Evolutionary conservation across 352 stramenopile genomes (phyloP).

Genomic region (Blastocystis sp.): DNA sequence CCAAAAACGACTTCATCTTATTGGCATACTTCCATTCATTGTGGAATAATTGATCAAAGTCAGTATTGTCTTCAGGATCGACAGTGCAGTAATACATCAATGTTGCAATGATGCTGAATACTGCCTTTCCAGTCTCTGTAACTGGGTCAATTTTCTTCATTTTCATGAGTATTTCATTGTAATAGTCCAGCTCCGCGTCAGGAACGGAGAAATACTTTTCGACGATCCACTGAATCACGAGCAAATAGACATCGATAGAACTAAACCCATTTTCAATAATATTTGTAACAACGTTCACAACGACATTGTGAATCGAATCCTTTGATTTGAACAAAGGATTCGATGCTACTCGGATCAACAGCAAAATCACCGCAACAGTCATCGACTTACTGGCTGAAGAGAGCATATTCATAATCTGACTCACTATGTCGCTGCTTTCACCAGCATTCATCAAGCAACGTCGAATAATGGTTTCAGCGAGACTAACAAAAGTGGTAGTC

Average conservation of each 20-base stretch:
- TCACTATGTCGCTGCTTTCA: neutral
- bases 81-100: too few relatives aligned
- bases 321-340: neutral
- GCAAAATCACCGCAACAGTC: neutral
- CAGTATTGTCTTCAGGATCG: too few relatives aligned
- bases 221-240: slow-evolving; percentile 2
- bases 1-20: too few relatives aligned
- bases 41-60: too few relatives aligned
- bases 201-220: neutral
- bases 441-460: neutral
- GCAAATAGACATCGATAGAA: neutral
- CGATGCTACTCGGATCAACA: slow-evolving; percentile 23
- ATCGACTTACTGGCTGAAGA: neutral
- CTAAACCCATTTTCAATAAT: neutral
- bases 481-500: neutral
- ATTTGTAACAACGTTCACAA: neutral
- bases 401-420: neutral
- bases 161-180: too few relatives aligned
- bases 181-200: too few relatives aligned
- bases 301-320: neutral
- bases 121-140: too few relatives aligned
- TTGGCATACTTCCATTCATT: too few relatives aligned
- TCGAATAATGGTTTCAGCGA: neutral
- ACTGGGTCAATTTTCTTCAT: too few relatives aligned
- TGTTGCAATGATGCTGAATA: too few relatives aligned